Conservation (phyloP, 768 basidiomycete species). For the Psilocybe cubensis region DNA sequence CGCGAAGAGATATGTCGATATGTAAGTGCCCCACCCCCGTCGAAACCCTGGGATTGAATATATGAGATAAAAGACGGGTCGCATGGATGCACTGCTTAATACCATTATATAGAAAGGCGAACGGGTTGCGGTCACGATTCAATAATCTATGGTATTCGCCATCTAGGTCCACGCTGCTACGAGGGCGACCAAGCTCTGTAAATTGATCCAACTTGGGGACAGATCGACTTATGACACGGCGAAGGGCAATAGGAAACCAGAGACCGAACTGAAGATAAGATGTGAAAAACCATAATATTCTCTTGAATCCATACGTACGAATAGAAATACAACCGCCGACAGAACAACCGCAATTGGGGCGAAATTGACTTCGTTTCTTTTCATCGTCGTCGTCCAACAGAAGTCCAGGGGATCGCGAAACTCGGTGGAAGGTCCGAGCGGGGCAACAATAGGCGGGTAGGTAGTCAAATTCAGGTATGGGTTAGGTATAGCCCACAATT, state of each 20-base stretch:
- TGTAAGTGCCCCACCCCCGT: slow-evolving; percentile 68
- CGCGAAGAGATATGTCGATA: slow-evolving; percentile 66
- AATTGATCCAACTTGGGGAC: slow-evolving; percentile 68
- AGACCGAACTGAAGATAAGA: slow-evolving; percentile 59
- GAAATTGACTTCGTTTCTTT: slow-evolving; percentile 67
- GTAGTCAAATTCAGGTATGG: slow-evolving; percentile 64
- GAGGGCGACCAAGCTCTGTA: slow-evolving; percentile 69
- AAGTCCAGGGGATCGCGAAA: slow-evolving; percentile 70
- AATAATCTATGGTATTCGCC: slow-evolving; percentile 72
- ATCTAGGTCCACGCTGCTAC: slow-evolving; percentile 61
- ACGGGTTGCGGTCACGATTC: slow-evolving; percentile 64
- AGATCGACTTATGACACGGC: slow-evolving; percentile 54
- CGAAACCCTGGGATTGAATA: slow-evolving; percentile 56
- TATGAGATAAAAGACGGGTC: slow-evolving; percentile 4
- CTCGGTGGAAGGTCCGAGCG: slow-evolving; percentile 58
- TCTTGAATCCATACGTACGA: slow-evolving; percentile 44
- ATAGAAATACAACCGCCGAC: slow-evolving; percentile 50
- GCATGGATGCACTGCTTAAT: slow-evolving; percentile 23
- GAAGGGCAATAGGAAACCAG: slow-evolving; percentile 72
- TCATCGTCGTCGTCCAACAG: slow-evolving; percentile 83
- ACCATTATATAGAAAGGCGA: slow-evolving; percentile 75
- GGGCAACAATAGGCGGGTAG: slow-evolving; percentile 48
- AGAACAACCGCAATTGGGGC: slow-evolving; percentile 66
- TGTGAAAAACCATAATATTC: neutral
- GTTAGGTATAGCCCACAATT: slow-evolving; percentile 74